These are phyloP conservation scores for Microdochium bolleyi DNA, from an alignment of 2,329 filamentous ascomycete species.

Conservation along the genomic window DNA sequence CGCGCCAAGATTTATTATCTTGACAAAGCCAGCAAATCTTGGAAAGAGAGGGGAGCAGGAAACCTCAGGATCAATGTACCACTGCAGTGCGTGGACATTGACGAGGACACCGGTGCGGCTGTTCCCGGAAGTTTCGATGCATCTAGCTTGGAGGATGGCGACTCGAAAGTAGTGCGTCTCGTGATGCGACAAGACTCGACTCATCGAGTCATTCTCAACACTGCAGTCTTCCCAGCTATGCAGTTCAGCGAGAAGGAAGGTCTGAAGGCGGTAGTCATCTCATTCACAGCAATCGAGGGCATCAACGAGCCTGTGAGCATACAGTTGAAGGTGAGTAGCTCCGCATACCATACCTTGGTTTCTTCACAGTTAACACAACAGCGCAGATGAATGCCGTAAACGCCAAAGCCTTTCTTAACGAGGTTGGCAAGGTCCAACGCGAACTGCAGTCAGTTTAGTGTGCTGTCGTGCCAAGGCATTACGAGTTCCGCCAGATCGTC, in stretches of 20 bases:
- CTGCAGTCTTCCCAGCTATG: conserved; percentile 69
- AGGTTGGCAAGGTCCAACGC: conserved; percentile 40
- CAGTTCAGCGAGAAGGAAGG: conserved; percentile 70
- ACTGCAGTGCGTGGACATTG: conserved; percentile 45
- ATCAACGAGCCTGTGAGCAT: conserved; percentile 47
- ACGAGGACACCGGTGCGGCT: conserved; percentile 37
- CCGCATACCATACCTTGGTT: not conserved
- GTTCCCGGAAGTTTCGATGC: conserved; percentile 48
- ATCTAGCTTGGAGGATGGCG: conserved; percentile 39
- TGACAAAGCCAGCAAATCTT: conserved; percentile 58
- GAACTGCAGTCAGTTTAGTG: conserved; percentile 33
- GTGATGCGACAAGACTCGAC: conserved; percentile 90
- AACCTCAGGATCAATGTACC: conserved; percentile 78
- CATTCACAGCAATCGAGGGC: conserved; percentile 57
- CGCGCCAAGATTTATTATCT: conserved; percentile 83
- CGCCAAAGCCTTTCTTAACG: conserved; percentile 42
- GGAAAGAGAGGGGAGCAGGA: conserved; percentile 85
- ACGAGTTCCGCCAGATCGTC: not conserved
- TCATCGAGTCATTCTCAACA: conserved; percentile 80
- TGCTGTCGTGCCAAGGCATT: not conserved
- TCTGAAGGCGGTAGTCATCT: conserved; percentile 61
- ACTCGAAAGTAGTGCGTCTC: conserved; percentile 57
- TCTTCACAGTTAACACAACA: conserved; percentile 5
- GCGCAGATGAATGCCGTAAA: conserved; percentile 45
- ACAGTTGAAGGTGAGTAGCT: conserved; percentile 47